Evolutionary conservation across 228 moss, liverwort and hornwort genomes (phyloP).

Genomic region (Sphagnum magellanicum): DNA sequence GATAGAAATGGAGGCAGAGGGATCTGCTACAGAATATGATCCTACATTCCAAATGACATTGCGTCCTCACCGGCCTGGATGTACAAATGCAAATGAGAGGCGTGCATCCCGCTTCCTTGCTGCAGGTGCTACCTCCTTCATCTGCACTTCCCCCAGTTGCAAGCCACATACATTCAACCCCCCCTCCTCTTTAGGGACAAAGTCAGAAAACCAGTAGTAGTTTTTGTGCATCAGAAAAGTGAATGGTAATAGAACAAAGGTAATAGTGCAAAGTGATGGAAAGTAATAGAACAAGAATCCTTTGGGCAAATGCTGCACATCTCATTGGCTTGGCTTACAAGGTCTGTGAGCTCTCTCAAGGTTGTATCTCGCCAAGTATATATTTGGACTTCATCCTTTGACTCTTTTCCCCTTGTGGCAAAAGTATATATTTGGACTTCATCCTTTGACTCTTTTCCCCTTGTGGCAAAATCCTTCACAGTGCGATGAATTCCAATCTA

Average conservation of each 20-base stretch:
- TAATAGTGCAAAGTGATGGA: not conserved
- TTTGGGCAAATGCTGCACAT: not conserved
- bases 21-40: not conserved
- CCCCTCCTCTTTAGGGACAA: not conserved
- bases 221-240: not conserved
- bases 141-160: conserved; percentile 22
- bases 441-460: conserved; percentile 97
- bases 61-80: conserved; percentile 92
- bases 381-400: conserved; percentile 98
- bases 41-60: conserved; percentile 97
- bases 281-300: not conserved
- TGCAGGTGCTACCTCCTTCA: conserved; percentile 94
- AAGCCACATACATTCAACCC: conserved; percentile 1
- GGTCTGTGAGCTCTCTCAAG: conserved; percentile 91
- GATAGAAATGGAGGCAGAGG: not conserved
- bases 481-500: conserved; percentile 90
- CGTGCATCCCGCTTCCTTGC: conserved; percentile 92
- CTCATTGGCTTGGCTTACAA: conserved; percentile 30
- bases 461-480: conserved; percentile 73
- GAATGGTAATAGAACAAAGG: not conserved
- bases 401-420: no score
- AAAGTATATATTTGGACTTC: conserved; percentile 99
- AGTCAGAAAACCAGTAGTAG: not conserved
- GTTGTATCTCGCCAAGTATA: conserved; percentile 99
- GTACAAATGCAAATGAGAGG: conserved; percentile 94